Conservation (phyloP, 2,329 filamentous ascomycete genomes). For the Neophaeococcomyces mojaviensis region DNA sequence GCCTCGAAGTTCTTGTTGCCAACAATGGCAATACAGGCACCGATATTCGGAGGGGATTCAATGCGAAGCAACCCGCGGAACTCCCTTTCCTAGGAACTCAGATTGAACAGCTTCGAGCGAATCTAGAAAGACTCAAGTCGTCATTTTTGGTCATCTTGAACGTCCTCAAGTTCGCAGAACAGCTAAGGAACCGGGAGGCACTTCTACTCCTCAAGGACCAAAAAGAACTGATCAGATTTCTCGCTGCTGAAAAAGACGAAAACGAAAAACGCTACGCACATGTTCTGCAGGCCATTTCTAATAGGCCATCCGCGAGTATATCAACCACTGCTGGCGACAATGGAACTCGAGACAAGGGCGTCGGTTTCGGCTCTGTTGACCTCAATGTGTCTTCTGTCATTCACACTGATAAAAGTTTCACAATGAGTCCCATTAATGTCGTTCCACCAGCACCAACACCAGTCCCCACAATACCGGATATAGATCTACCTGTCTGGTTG, state of each 20-base stretch:
- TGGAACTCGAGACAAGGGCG: background rate
- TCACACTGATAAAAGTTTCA: background rate
- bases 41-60: background rate
- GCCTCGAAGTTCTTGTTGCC: conserved; percentile 17
- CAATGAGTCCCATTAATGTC: background rate
- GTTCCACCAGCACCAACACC: background rate
- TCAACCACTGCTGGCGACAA: background rate
- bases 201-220: conserved; percentile 12
- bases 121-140: conserved; percentile 27
- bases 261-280: background rate
- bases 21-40: conserved; percentile 6
- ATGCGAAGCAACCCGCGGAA: conserved; percentile 12
- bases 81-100: conserved; percentile 22
- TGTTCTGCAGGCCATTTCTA: background rate
- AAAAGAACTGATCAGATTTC: conserved; percentile 37
- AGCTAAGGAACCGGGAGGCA: background rate
- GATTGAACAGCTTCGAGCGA: conserved; percentile 24
- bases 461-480: background rate
- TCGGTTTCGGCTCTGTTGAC: background rate
- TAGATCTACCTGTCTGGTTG: background rate
- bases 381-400: background rate
- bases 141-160: conserved; percentile 28
- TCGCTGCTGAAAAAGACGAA: conserved; percentile 31
- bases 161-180: conserved; percentile 27
- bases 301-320: background rate